Percentiles rank a stretch among this genome's conserved stretches.
phyloP scores from a whole-genome alignment of 129 eudicot genomes.

The Escallonia rubra region DNA sequence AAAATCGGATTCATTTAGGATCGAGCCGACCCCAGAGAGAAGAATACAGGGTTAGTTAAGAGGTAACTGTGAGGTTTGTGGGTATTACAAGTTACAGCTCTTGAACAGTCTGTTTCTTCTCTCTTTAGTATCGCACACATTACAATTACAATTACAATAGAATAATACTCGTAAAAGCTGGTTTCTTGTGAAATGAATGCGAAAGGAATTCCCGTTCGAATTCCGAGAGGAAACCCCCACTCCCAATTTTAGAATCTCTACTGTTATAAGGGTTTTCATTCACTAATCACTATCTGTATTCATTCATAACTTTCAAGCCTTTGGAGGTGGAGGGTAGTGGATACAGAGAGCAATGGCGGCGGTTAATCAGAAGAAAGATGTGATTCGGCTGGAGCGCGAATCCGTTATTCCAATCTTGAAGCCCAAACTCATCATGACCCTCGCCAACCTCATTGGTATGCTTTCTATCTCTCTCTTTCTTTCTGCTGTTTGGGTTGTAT shows the following conservation, averaged over 20 bases:
- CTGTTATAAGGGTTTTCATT: background rate
- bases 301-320: background rate
- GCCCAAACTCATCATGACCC: slow-evolving; percentile 74
- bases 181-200: no score
- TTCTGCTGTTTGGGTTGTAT: background rate
- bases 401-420: slow-evolving; percentile 86
- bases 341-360: slow-evolving; percentile 13
- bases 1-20: no score
- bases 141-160: no score
- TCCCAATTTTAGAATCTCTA: background rate
- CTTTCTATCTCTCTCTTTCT: background rate
- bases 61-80: no score
- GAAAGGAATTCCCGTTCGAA: background rate
- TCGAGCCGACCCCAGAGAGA: no score
- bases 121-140: no score
- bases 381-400: slow-evolving; percentile 84
- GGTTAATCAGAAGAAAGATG: slow-evolving; percentile 41
- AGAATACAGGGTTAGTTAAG: no score
- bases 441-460: slow-evolving; percentile 86
- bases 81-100: no score
- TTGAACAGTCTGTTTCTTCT: no score
- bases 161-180: no score
- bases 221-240: slow-evolving; percentile 1
- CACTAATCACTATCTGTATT: background rate
- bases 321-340: background rate